These are phyloP conservation scores for Komagataea norvegica DNA, from an alignment of 1,139 yeast genomes.

Conservation along the genomic window DNA sequence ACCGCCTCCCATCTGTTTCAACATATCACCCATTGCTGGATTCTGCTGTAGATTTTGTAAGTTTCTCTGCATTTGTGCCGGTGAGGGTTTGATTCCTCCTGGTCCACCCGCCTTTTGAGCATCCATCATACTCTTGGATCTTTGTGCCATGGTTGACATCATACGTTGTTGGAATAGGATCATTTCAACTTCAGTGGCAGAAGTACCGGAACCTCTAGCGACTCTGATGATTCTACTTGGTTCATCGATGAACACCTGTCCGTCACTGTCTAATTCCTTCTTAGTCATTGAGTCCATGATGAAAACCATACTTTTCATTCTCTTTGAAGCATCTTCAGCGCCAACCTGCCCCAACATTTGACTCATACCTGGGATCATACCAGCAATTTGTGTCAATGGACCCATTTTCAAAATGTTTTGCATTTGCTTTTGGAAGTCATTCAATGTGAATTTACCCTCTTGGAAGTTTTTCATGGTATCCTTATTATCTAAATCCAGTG, in stretches of 20 bases:
- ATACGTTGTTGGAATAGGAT: slow-evolving; percentile 86
- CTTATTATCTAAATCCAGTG: slow-evolving; percentile 84
- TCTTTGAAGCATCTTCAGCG: slow-evolving; percentile 81
- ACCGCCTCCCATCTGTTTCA: slow-evolving; percentile 47
- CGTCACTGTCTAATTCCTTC: slow-evolving; percentile 87
- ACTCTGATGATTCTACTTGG: slow-evolving; percentile 87
- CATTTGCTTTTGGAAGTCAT: slow-evolving; percentile 94
- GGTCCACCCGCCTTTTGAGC: slow-evolving; percentile 41
- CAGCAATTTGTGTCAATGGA: slow-evolving; percentile 86
- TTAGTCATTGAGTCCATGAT: slow-evolving; percentile 97
- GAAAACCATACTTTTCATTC: slow-evolving; percentile 83
- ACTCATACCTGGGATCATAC: slow-evolving; percentile 94
- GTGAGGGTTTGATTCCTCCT: slow-evolving; percentile 34
- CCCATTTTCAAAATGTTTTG: slow-evolving; percentile 95
- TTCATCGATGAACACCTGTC: slow-evolving; percentile 69
- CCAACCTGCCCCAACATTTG: slow-evolving; percentile 82
- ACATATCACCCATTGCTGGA: slow-evolving; percentile 62
- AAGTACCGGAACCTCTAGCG: slow-evolving; percentile 94
- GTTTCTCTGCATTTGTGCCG: slow-evolving; percentile 36
- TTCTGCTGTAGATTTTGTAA: slow-evolving; percentile 57
- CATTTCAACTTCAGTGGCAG: slow-evolving; percentile 91
- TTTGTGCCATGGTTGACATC: slow-evolving; percentile 92
- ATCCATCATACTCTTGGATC: slow-evolving; percentile 53
- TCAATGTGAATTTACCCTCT: slow-evolving; percentile 89
- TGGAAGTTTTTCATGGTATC: slow-evolving; percentile 90